Evolutionary conservation across 805 yeast species (phyloP).

Genomic region (Priceomyces melissophilus): DNA sequence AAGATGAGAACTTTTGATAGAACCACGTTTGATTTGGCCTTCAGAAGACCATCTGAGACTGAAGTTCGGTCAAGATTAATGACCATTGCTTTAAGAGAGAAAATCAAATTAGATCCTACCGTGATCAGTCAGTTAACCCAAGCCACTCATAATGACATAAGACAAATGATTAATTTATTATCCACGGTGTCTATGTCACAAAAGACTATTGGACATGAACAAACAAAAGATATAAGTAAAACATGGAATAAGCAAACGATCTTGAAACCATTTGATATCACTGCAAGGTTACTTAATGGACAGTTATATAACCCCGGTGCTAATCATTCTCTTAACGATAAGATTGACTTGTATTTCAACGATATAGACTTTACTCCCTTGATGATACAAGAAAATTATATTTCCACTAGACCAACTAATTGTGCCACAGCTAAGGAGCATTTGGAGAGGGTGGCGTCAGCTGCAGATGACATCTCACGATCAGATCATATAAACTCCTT

Average conservation of each 20-base stretch:
- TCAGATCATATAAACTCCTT: constrained; percentile 77
- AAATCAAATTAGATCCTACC: constrained; percentile 72
- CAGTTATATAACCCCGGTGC: constrained; percentile 53
- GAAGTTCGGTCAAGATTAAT: constrained; percentile 80
- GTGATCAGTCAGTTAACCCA: constrained; percentile 81
- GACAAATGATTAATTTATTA: constrained; percentile 88
- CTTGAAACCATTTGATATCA: constrained; percentile 88
- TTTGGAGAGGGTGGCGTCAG: constrained; percentile 62
- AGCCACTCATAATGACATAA: constrained; percentile 84
- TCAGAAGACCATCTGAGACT: constrained; percentile 82
- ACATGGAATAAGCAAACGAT: constrained; percentile 90
- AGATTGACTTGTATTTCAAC: constrained; percentile 85
- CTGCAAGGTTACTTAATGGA: constrained; percentile 60
- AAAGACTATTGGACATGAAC: constrained; percentile 56
- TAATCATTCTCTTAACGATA: constrained; percentile 65
- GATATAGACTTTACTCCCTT: constrained; percentile 93
- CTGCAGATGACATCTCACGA: constrained; percentile 83
- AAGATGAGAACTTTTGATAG: constrained; percentile 96
- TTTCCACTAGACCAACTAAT: constrained; percentile 57
- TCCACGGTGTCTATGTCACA: constrained; percentile 80
- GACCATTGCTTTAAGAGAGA: constrained; percentile 87
- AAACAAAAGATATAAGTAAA: constrained; percentile 57
- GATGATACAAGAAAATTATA: constrained; percentile 94
- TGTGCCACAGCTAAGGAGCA: constrained; percentile 46
- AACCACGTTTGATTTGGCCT: constrained; percentile 72